Base-by-base conservation (phyloP, 257 asterid genomes). In the Ophiorrhiza pumila region DNA sequence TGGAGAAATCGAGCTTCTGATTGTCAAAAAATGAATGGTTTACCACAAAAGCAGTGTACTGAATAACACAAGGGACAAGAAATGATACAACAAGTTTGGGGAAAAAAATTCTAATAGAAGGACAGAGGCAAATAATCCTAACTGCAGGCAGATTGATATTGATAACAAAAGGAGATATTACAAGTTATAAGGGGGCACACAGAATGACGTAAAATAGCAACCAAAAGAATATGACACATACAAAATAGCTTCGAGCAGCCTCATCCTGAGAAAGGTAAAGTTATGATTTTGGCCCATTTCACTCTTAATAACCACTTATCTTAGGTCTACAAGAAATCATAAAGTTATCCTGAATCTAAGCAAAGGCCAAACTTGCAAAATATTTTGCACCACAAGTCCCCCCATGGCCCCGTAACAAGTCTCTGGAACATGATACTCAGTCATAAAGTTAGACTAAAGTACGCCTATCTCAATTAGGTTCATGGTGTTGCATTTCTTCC, bases 1-100 rank as follows among this genome's bases (percentile, higher is more conserved):
- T 59, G 62, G 34, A 32, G 56, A 71, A 57, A n/a, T 59, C 46
- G 62, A 53, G 61, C 72, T 72, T 74, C 80, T 74, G 75, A 81
- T 39, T 2, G 55, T 67, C 70, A 74, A 69, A 66, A 71, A 65
- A 31, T 25, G 34, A 18, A 67, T 25, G 41, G 35, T n/a, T 49
- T 67, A 17, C 46, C 57, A 32, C 34, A 9, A 75, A 61, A 52
- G 18, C 45, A n/a, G 59, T 63, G 11, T 23, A 68, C 80, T 76
- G 75, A 60, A 76, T 35, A 58, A 31, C 11, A 67, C 35, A 34
- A 75, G 55, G 50, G 58, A n/a, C n/a, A 61, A 45, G n/a, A 75
- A 50, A 46, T n/a, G 58, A 66, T 49, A n/a, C 2, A 15, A 10
- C 42, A 65, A 53, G 45, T 20, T 27, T 12, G 23, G 7, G 29